Conservation (phyloP, 305 asterid genomes). For the Fraxinus dipetala region DNA sequence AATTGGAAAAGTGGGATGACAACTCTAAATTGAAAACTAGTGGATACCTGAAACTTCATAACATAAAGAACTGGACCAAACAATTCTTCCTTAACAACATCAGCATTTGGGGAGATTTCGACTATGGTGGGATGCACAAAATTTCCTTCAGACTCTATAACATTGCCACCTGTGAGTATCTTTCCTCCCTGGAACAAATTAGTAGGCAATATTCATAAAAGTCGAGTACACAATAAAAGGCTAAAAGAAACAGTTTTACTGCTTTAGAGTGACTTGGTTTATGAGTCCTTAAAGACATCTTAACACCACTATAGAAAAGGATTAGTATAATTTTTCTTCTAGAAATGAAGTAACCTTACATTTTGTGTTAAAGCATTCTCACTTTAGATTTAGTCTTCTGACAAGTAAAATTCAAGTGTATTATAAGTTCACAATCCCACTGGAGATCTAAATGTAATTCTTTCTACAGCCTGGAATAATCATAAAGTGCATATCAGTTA, state of each 20-base stretch:
- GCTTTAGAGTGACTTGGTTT: background rate
- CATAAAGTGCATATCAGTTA: background rate
- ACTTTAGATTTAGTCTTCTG: background rate
- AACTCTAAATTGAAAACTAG: background rate
- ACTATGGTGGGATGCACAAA: constrained; percentile 92
- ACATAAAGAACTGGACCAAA: constrained; percentile 94
- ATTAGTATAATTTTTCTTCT: background rate
- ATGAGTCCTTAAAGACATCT: background rate
- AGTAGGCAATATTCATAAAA: constrained; percentile 3
- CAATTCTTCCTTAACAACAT: constrained; percentile 84
- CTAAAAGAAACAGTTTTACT: background rate
- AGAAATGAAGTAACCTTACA: background rate
- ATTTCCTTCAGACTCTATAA: constrained; percentile 72
- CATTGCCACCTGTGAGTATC: constrained; percentile 68
- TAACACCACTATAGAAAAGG: background rate
- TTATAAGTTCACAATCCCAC: background rate
- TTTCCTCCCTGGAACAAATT: constrained; percentile 70
- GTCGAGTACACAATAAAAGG: constrained; percentile 1
- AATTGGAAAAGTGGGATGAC: constrained; percentile 3
- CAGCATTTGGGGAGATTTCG: constrained; percentile 65
- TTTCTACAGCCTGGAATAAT: background rate
- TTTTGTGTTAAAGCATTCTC: background rate
- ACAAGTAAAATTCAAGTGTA: background rate
- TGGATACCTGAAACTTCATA: constrained; percentile 76
- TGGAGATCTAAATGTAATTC: background rate